Percentiles rank a stretch among this genome's conserved stretches.
Conservation (phyloP, 1,284 basidiomycete species). For the Retiboletus flavoniger region DNA sequence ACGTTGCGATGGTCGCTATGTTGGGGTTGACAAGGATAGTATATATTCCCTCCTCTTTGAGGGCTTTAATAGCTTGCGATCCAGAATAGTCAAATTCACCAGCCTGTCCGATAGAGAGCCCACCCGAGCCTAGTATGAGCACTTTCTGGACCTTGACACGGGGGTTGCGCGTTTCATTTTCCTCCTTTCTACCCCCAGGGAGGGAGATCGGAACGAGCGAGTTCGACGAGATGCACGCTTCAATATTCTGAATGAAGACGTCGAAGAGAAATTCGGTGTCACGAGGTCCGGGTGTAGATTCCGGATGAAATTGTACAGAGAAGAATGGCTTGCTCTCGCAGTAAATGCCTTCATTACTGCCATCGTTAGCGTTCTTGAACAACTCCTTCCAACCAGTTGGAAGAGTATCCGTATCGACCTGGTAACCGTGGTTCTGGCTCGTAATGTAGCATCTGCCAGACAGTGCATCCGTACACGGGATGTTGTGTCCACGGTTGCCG, state of each 20-base stretch:
- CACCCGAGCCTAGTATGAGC: conserved; percentile 96
- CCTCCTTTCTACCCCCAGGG: conserved; percentile 84
- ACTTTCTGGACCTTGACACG: conserved; percentile 88
- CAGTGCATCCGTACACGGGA: conserved; percentile 93
- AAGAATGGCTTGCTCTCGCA: conserved; percentile 91
- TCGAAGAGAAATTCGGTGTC: conserved; percentile 99
- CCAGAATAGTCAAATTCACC: conserved; percentile 99
- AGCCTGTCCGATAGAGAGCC: conserved; percentile 96
- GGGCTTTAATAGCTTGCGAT: conserved; percentile 97
- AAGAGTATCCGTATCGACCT: conserved; percentile 84
- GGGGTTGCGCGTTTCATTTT: conserved; percentile 78
- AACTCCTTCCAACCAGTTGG: conserved; percentile 89
- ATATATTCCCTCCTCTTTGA: conserved; percentile 98
- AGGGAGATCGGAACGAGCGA: conserved; percentile 75
- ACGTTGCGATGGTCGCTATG: conserved; percentile 99
- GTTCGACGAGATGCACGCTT: conserved; percentile 72
- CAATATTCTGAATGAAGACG: conserved; percentile 90
- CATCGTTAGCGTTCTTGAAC: conserved; percentile 97
- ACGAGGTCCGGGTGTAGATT: conserved; percentile 96
- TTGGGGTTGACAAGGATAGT: conserved; percentile 99
- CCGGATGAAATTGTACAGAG: conserved; percentile 99
- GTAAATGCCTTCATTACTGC: conserved; percentile 97
- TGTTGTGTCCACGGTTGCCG: conserved; percentile 98
- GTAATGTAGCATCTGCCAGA: conserved; percentile 99
- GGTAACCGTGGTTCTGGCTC: conserved; percentile 98